Conservation (phyloP, 2,329 filamentous ascomycete genomes). For the Colletotrichum tropicicola region DNA sequence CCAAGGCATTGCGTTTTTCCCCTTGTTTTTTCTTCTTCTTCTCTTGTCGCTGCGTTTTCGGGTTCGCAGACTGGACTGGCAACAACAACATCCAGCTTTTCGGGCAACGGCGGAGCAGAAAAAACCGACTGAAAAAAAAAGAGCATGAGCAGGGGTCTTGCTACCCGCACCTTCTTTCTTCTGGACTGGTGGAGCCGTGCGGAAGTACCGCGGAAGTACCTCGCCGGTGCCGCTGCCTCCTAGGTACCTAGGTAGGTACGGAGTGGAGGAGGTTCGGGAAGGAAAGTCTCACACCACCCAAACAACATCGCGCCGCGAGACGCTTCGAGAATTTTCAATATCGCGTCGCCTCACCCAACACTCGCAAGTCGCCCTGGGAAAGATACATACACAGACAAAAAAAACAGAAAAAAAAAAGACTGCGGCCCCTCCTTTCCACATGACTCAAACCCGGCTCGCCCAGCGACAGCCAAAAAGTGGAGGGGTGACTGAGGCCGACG, state of each 20-base stretch:
- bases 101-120: conserved; percentile 3
- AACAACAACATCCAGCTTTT: background rate
- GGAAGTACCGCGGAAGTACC: conserved; percentile 23
- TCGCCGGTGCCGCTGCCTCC: background rate
- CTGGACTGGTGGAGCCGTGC: background rate
- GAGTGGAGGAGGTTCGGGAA: background rate
- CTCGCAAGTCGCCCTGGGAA: background rate
- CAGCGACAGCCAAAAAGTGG: conserved; percentile 21
- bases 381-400: too few species aligned
- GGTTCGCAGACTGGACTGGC: background rate
- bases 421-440: background rate
- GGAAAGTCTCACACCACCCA: background rate
- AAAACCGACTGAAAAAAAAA: background rate
- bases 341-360: background rate
- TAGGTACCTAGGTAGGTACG: background rate
- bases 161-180: background rate
- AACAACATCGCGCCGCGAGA: background rate
- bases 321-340: conserved; percentile 22
- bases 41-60: too few species aligned
- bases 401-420: background rate
- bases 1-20: too few species aligned
- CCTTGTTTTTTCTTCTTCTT: background rate
- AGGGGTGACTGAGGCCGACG: conserved; percentile 17
- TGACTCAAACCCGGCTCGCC: conserved; percentile 8
- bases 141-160: background rate